Conservation (phyloP, 306 rosid genomes). For the Sicyos baderoa region DNA sequence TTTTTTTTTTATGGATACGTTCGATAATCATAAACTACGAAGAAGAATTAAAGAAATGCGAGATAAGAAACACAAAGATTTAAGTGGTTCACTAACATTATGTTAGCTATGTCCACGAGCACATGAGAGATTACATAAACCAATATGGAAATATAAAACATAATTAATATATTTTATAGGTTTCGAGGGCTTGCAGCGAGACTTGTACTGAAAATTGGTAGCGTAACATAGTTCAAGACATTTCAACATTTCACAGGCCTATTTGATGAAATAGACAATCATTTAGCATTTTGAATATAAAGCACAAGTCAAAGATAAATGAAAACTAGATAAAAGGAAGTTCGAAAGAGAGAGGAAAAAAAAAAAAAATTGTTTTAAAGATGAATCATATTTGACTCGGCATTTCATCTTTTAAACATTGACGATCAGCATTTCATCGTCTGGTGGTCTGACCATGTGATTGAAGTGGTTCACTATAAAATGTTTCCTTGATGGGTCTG, state of each 20-base stretch:
- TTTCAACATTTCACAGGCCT: not conserved
- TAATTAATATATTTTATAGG: too few relatives aligned
- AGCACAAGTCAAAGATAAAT: not conserved
- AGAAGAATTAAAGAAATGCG: too few relatives aligned
- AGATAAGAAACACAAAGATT: too few relatives aligned
- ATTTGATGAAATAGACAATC: not conserved
- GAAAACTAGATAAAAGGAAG: not conserved
- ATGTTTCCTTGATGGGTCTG: constrained; percentile 1
- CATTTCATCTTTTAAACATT: too few relatives aligned
- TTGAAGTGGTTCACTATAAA: not conserved
- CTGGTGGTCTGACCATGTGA: not conserved
- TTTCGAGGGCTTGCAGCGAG: too few relatives aligned
- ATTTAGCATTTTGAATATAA: not conserved
- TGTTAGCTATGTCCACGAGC: too few relatives aligned
- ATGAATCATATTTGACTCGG: not conserved
- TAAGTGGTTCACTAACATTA: too few relatives aligned
- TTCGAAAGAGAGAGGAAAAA: not conserved
- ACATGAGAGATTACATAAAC: too few relatives aligned
- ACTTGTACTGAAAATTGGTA: too few relatives aligned
- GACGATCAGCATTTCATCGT: not conserved
- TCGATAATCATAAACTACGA: too few relatives aligned
- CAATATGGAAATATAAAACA: too few relatives aligned
- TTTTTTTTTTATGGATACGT: not conserved
- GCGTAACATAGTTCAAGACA: too few relatives aligned
- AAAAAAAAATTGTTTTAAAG: not conserved